Evolutionary conservation across 257 asterid genomes (phyloP).

Genomic region (Paulownia fortunei): DNA sequence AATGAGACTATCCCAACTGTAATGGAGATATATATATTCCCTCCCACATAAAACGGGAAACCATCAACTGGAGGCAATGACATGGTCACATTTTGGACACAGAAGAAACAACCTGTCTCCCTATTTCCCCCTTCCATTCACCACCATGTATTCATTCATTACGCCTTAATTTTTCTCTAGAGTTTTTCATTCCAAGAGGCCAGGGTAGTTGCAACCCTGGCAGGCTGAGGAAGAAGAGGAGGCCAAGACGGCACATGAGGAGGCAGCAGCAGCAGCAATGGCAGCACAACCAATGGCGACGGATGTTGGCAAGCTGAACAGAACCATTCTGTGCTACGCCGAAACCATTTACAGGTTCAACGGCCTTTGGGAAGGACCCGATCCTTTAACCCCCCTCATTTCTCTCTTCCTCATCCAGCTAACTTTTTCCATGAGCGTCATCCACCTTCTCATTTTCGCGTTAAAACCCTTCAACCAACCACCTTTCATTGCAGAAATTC

Average conservation of each 20-base stretch:
- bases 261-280: constrained; percentile 25
- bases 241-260: constrained; percentile 30
- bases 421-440: constrained; percentile 56
- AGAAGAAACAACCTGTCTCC: neutral
- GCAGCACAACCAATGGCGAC: neutral
- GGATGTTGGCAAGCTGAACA: constrained; percentile 44
- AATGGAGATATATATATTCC: neutral
- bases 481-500: constrained; percentile 68
- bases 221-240: constrained; percentile 43
- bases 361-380: constrained; percentile 98
- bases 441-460: constrained; percentile 53
- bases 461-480: constrained; percentile 79
- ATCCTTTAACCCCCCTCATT: constrained; percentile 82
- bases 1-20: neutral
- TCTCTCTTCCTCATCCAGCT: constrained; percentile 88
- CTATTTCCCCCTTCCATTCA: constrained; percentile 24
- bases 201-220: constrained; percentile 30
- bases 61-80: constrained; percentile 31
- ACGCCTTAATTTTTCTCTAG: neutral
- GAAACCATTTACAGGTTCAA: constrained; percentile 78
- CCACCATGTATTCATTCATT: constrained; percentile 18
- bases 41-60: constrained; percentile 37
- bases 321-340: constrained; percentile 64
- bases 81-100: constrained; percentile 20
- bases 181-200: neutral